phyloP scores from a whole-genome alignment of 768 basidiomycete species.

The Cubamyces lactineus region DNA sequence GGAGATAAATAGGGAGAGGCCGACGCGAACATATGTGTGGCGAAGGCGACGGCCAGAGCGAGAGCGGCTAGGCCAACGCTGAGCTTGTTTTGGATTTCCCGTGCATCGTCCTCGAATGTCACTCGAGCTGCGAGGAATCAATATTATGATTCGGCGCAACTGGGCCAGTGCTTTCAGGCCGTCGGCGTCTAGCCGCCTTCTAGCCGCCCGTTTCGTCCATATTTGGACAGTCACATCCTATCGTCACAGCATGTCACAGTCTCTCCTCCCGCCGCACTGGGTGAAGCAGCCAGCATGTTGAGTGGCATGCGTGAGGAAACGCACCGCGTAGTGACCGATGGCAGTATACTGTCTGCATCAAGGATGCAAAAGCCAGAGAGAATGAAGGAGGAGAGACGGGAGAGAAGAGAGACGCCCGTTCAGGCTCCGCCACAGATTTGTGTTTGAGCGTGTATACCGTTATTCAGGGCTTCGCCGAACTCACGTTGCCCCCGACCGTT shows the following conservation, averaged over 20 bases:
- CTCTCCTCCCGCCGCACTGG: background rate
- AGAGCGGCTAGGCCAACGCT: too few relatives aligned
- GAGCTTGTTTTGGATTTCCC: too few relatives aligned
- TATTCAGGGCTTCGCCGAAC: conserved; percentile 29
- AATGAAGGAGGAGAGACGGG: background rate
- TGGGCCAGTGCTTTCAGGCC: too few relatives aligned
- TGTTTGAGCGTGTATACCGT: conserved; percentile 32
- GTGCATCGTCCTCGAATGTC: too few relatives aligned
- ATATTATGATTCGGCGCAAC: too few relatives aligned
- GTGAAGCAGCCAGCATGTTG: background rate
- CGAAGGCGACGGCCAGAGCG: too few relatives aligned
- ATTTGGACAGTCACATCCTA: conserved; percentile 22
- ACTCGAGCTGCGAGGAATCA: too few relatives aligned
- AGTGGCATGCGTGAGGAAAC: background rate
- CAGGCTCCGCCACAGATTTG: conserved; percentile 30
- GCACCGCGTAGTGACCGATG: background rate
- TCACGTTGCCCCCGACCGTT: conserved; percentile 29
- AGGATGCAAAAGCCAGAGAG: background rate
- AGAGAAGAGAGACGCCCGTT: conserved; percentile 18
- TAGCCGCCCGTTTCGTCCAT: conserved; percentile 15
- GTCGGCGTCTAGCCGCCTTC: background rate
- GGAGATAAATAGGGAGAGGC: too few relatives aligned
- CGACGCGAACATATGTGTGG: too few relatives aligned
- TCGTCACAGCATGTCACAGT: conserved; percentile 16
- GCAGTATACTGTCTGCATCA: background rate